These are phyloP conservation scores for Rhizopogon salebrosus DNA, from an alignment of 768 basidiomycete species.

Conservation along the genomic window DNA sequence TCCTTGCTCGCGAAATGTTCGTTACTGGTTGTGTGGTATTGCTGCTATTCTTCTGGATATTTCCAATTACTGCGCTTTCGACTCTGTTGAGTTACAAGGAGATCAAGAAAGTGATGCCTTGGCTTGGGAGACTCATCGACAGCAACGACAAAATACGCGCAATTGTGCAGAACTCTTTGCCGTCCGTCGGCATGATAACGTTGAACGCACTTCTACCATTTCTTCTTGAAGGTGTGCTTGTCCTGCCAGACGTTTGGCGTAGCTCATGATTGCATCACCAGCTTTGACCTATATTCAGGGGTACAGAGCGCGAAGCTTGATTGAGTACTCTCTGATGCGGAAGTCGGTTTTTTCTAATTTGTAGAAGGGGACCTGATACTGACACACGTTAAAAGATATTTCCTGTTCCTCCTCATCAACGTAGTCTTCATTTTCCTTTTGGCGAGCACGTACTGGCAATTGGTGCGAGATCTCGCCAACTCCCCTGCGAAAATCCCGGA, in stretches of 20 bases:
- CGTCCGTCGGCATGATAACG: slow-evolving; percentile 83
- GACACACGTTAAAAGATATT: slow-evolving; percentile 57
- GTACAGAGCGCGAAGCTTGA: slow-evolving; percentile 82
- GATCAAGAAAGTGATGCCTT: slow-evolving; percentile 86
- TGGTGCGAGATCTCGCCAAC: slow-evolving; percentile 87
- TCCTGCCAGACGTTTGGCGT: neutral
- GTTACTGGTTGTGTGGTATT: slow-evolving; percentile 66
- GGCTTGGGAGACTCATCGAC: slow-evolving; percentile 83
- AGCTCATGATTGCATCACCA: slow-evolving; percentile 10
- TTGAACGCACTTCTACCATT: slow-evolving; percentile 89
- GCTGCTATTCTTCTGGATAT: slow-evolving; percentile 86
- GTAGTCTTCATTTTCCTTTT: slow-evolving; percentile 93
- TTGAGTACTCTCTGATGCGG: slow-evolving; percentile 87
- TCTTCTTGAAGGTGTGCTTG: slow-evolving; percentile 71
- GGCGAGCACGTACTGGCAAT: slow-evolving; percentile 87
- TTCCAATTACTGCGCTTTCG: slow-evolving; percentile 86
- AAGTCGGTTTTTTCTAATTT: slow-evolving; percentile 52
- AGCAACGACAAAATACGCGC: slow-evolving; percentile 74
- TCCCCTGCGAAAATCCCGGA: slow-evolving; percentile 93
- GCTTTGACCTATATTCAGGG: slow-evolving; percentile 89
- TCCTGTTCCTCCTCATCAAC: slow-evolving; percentile 86
- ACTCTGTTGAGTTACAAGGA: slow-evolving; percentile 87
- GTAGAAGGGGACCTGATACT: neutral
- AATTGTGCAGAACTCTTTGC: slow-evolving; percentile 91
- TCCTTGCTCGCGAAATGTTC: slow-evolving; percentile 63